These are phyloP conservation scores for Priceomyces haplophilus DNA, from an alignment of 805 yeast species.

Conservation along the genomic window DNA sequence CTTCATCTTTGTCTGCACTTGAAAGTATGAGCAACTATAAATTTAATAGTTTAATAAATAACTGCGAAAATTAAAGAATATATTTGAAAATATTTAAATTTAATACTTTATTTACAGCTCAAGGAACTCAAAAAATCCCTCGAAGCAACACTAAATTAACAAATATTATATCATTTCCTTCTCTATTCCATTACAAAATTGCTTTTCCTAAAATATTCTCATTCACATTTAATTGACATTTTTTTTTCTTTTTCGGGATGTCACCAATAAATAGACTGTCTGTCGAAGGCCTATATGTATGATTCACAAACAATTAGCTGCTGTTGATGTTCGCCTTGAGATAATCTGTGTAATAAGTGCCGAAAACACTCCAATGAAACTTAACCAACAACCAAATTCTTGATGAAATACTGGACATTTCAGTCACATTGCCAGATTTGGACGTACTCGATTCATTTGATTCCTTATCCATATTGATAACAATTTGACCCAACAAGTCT, in stretches of 20 bases:
- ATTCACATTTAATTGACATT: background rate
- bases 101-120: background rate
- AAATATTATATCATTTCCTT: background rate
- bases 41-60: background rate
- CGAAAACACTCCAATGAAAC: constrained; percentile 84
- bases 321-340: constrained; percentile 8
- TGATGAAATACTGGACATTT: constrained; percentile 54
- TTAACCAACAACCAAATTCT: constrained; percentile 64
- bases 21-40: background rate
- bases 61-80: background rate
- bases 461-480: constrained; percentile 14
- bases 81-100: too few species aligned
- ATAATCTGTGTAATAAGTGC: constrained; percentile 56
- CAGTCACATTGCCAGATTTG: constrained; percentile 22
- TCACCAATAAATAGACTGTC: background rate
- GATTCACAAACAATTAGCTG: background rate
- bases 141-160: background rate
- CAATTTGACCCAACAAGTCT: constrained; percentile 40
- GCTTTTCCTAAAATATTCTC: background rate
- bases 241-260: background rate
- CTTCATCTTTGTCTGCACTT: background rate
- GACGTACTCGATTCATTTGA: constrained; percentile 2
- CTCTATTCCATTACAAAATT: background rate
- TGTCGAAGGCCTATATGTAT: too few species aligned
- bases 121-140: background rate